These are phyloP conservation scores for Microbotryomycetes sp. DNA, from an alignment of 1,284 basidiomycete genomes.

Conservation along the genomic window DNA sequence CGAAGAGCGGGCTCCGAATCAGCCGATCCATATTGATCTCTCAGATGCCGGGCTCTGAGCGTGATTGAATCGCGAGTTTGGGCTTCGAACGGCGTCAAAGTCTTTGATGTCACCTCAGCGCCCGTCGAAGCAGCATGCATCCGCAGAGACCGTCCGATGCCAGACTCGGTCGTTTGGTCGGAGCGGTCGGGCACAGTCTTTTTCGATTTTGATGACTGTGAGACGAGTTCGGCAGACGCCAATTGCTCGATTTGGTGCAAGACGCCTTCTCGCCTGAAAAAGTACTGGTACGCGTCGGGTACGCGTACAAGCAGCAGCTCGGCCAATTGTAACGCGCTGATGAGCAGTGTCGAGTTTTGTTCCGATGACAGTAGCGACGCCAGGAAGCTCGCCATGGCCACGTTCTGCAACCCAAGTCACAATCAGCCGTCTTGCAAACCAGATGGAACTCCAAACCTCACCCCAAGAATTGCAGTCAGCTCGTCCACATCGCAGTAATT, in stretches of 20 bases:
- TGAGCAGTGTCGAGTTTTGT: conserved; percentile 65
- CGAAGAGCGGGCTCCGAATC: conserved; percentile 48
- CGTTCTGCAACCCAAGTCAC: conserved; percentile 51
- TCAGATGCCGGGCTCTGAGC: conserved; percentile 73
- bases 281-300: conserved; percentile 70
- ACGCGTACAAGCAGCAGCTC: conserved; percentile 78
- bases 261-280: conserved; percentile 86
- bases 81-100: conserved; percentile 17
- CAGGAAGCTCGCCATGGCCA: conserved; percentile 84
- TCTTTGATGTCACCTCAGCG: background rate
- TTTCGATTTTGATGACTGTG: conserved; percentile 47
- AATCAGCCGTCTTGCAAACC: background rate
- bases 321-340: conserved; percentile 80
- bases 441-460: conserved; percentile 42
- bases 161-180: background rate
- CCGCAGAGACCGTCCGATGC: background rate
- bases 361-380: conserved; percentile 78
- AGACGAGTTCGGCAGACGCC: conserved; percentile 52
- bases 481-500: conserved; percentile 73
- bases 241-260: conserved; percentile 80
- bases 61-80: conserved; percentile 77
- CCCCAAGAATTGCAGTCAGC: conserved; percentile 65
- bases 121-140: conserved; percentile 3
- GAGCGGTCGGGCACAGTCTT: conserved; percentile 29
- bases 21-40: conserved; percentile 60